These are phyloP conservation scores for Hymenochaete sp. DNA, from an alignment of 1,284 basidiomycete genomes.

Conservation along the genomic window DNA sequence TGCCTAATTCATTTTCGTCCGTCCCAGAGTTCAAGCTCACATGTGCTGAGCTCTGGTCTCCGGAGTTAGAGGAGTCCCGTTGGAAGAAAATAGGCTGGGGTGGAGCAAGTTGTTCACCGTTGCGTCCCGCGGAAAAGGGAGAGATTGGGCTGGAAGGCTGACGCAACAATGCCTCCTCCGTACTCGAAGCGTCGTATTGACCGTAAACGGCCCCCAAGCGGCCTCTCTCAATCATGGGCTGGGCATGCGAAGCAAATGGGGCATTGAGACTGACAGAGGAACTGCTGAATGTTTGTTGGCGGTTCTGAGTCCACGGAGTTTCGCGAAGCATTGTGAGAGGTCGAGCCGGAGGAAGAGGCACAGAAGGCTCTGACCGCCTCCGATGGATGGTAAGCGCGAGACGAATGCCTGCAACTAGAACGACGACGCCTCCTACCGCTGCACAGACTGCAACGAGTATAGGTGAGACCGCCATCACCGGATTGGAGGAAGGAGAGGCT, in stretches of 20 bases:
- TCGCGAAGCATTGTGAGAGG: slow-evolving; percentile 36
- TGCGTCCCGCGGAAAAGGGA: slow-evolving; percentile 12
- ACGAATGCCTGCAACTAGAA: slow-evolving; percentile 33
- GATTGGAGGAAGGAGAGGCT: slow-evolving; percentile 27
- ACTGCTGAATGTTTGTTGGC: no score
- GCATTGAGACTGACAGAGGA: no score
- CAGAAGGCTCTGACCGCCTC: slow-evolving; percentile 26
- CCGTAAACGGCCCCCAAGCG: slow-evolving; percentile 22
- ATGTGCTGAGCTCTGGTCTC: slow-evolving; percentile 17
- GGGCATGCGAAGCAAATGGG: no score
- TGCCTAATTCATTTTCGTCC: slow-evolving; percentile 10
- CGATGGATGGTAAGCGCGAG: slow-evolving; percentile 31
- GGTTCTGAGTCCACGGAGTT: no score
- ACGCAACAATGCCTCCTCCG: slow-evolving; percentile 22
- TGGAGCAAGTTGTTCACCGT: slow-evolving; percentile 20
- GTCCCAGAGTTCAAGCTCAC: slow-evolving; percentile 14
- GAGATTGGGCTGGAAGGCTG: slow-evolving; percentile 20
- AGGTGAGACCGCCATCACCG: no score
- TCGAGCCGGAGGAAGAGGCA: slow-evolving; percentile 49
- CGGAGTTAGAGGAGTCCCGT: slow-evolving; percentile 20
- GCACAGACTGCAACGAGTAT: slow-evolving; percentile 41
- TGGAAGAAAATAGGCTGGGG: slow-evolving; percentile 27
- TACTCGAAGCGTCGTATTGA: slow-evolving; percentile 22
- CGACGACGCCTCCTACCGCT: slow-evolving; percentile 32
- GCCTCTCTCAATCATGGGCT: no score